Conservation (phyloP, 2,329 filamentous ascomycete species). For the Calycina marina region DNA sequence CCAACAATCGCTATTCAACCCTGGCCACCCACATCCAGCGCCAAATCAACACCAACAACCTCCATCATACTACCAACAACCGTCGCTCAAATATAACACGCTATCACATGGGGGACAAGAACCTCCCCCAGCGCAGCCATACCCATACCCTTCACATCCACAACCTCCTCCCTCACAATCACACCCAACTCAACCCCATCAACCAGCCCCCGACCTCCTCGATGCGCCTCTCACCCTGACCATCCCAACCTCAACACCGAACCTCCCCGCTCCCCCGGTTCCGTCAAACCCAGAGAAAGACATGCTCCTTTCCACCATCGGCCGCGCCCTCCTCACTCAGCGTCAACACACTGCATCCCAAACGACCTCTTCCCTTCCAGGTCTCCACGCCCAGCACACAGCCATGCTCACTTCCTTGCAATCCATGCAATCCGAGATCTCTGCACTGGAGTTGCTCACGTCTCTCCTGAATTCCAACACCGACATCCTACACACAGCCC, state of each 20-base stretch:
- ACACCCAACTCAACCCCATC: conserved; percentile 24
- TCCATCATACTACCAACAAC: conserved; percentile 12
- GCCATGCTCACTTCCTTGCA: conserved; percentile 60
- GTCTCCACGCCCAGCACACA: conserved; percentile 62
- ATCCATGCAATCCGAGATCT: conserved; percentile 59
- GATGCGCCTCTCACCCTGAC: conserved; percentile 33
- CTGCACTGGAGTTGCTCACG: conserved; percentile 55
- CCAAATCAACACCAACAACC: conserved; percentile 9
- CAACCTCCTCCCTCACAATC: conserved; percentile 18
- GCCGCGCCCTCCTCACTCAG: conserved; percentile 50
- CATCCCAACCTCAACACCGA: conserved; percentile 29
- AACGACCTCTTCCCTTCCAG: conserved; percentile 58
- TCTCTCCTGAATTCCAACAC: conserved; percentile 63
- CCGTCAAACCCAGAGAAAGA: conserved; percentile 95
- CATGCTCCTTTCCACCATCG: conserved; percentile 64
- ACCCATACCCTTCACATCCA: conserved; percentile 18
- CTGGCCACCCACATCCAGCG: conserved; percentile 6
- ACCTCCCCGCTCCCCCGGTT: conserved; percentile 63
- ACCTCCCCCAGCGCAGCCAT: conserved; percentile 16
- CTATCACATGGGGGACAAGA: no score
- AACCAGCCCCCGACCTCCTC: conserved; percentile 37
- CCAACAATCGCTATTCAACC: conserved; percentile 10
- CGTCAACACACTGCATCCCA: conserved; percentile 56
- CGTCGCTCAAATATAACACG: conserved; percentile 8
- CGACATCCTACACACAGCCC: conserved; percentile 58